Evolutionary conservation across 768 basidiomycete species (phyloP).

Genomic region (Daedaleopsis nitida): DNA sequence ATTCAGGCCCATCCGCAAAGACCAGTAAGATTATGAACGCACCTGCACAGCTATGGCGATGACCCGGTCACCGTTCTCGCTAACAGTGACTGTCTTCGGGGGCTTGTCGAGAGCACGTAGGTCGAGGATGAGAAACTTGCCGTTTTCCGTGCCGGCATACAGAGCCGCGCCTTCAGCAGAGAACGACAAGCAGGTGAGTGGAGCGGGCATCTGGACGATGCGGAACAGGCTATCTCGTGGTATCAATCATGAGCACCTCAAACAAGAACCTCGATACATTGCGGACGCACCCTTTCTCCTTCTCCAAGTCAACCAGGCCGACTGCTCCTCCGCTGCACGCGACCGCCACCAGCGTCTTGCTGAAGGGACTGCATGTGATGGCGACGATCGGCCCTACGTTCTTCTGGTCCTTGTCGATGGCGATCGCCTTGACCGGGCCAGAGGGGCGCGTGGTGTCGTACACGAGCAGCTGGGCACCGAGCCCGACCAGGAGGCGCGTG

Average conservation of each 20-base stretch:
- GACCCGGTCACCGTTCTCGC: slow-evolving; percentile 48
- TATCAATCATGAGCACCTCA: neutral
- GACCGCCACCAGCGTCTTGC: slow-evolving; percentile 68
- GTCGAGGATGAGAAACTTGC: slow-evolving; percentile 64
- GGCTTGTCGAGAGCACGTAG: slow-evolving; percentile 66
- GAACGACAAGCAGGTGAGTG: slow-evolving; percentile 64
- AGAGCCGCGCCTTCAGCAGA: slow-evolving; percentile 69
- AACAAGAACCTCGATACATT: neutral
- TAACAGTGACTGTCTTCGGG: slow-evolving; percentile 56
- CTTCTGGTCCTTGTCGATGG: slow-evolving; percentile 42
- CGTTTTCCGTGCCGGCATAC: slow-evolving; percentile 65
- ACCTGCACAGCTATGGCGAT: slow-evolving; percentile 63
- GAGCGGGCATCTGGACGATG: slow-evolving; percentile 51
- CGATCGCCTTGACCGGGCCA: slow-evolving; percentile 53
- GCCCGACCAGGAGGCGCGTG: slow-evolving; percentile 58
- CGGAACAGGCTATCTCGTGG: slow-evolving; percentile 52
- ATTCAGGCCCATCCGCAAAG: slow-evolving; percentile 18
- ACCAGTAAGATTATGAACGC: slow-evolving; percentile 18
- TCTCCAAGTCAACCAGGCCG: slow-evolving; percentile 69
- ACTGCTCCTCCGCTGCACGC: slow-evolving; percentile 57
- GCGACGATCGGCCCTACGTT: slow-evolving; percentile 52
- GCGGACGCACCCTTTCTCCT: slow-evolving; percentile 60
- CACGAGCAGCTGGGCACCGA: slow-evolving; percentile 53
- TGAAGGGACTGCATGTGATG: slow-evolving; percentile 71
- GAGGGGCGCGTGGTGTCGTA: slow-evolving; percentile 66